Percentiles rank a stretch among this genome's conserved stretches.
These are phyloP conservation scores for Camellia japonica DNA, from an alignment of 148 eudicot species.

Conservation along the genomic window DNA sequence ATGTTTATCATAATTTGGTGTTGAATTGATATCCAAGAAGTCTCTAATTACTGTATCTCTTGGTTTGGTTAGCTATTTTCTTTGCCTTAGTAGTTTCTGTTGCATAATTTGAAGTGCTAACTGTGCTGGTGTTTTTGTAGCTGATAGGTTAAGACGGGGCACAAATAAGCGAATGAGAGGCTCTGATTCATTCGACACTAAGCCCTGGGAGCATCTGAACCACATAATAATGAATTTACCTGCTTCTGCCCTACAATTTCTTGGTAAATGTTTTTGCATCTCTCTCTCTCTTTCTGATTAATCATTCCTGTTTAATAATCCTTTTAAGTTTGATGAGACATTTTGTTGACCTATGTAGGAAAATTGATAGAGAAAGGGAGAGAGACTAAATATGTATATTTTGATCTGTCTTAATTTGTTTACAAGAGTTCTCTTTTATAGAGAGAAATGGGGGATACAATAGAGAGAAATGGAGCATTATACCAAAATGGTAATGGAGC, in stretches of 20 bases:
- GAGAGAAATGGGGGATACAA: too few relatives aligned
- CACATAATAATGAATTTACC: constrained; percentile 21
- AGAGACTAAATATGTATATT: too few relatives aligned
- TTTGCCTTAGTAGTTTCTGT: background rate
- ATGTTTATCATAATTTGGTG: background rate
- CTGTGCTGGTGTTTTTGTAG: constrained; percentile 22
- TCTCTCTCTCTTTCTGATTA: background rate
- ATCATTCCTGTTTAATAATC: background rate
- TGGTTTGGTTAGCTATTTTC: constrained; percentile 7
- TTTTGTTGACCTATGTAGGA: background rate
- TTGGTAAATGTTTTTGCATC: constrained; percentile 45
- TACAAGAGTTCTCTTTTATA: too few relatives aligned
- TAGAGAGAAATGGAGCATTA: too few relatives aligned
- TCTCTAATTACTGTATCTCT: background rate
- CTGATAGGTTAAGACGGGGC: constrained; percentile 39
- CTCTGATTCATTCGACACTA: constrained; percentile 36
- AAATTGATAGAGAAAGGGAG: too few relatives aligned
- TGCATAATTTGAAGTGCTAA: constrained; percentile 34
- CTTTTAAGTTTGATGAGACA: background rate
- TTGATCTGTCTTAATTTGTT: too few relatives aligned
- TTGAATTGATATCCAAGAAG: background rate
- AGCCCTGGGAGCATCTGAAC: constrained; percentile 89
- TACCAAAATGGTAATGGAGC: too few relatives aligned
- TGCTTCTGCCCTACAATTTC: constrained; percentile 84
- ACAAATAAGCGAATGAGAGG: constrained; percentile 49